phyloP scores from a whole-genome alignment of 345 rosid genomes.

The Populus deltoides region DNA sequence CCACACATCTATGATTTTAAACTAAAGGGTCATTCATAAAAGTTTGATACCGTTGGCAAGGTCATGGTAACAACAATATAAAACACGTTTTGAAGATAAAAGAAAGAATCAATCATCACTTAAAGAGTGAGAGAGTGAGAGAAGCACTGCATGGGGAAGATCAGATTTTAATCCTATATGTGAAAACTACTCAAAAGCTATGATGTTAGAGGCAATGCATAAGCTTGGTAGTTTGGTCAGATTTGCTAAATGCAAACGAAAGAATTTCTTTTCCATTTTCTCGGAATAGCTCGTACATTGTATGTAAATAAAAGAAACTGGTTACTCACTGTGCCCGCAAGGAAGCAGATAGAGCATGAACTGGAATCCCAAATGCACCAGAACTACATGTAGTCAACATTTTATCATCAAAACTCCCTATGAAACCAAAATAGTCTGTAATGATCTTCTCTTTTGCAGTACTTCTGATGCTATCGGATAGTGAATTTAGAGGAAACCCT shows the following conservation, averaged over 20 bases:
- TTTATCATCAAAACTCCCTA: constrained; percentile 41
- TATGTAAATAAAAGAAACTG: background rate
- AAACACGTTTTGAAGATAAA: background rate
- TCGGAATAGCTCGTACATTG: background rate
- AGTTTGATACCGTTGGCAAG: background rate
- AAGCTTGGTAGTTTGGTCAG: background rate
- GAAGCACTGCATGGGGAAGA: background rate
- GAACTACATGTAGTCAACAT: constrained; percentile 31
- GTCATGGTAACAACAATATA: background rate
- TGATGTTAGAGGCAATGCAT: background rate
- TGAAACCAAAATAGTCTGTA: constrained; percentile 53
- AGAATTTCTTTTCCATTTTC: background rate
- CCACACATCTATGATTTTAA: background rate
- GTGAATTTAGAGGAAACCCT: constrained; percentile 64
- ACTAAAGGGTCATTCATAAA: background rate
- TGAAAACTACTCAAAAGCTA: background rate
- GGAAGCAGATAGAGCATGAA: constrained; percentile 64
- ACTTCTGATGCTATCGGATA: constrained; percentile 48
- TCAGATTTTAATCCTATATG: background rate
- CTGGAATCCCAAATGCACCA: constrained; percentile 49
- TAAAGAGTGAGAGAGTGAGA: background rate
- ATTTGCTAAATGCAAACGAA: background rate
- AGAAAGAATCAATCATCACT: background rate
- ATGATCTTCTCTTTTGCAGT: constrained; percentile 51
- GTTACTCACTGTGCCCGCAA: constrained; percentile 66